Base-by-base conservation (phyloP, 805 yeast species). In the Wickerhamomyces ciferrii region DNA sequence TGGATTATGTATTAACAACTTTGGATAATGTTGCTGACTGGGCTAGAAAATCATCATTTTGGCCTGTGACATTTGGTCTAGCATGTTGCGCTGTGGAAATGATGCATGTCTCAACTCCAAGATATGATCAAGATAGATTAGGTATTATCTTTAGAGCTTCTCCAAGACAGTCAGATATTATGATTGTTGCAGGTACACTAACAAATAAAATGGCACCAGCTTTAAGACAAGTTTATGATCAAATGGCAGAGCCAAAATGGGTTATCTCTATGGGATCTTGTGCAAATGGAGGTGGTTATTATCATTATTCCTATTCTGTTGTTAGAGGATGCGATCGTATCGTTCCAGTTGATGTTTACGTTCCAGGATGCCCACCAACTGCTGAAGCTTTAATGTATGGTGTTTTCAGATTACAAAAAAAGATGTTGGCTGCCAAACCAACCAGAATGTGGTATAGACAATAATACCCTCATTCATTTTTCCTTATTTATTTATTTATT, bases 201-300 rank as follows among this genome's bases (percentile, higher is more conserved):
- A 87, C 96, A 52, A 87, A 87, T 67, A 87, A 87, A 71, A 87
- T 87, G 96, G 96, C 96, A 2, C 96, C 96, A 37, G 94, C 94
- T 23, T 74, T 87, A 66, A 83, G 96, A 72, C 94, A 87, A 71
- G 96, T 87, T 31, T 87, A 88, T 67, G 96, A 87, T 67, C 96
- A 87, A 70, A 88, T 88, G 96, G 89, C 96, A 32, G 94, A 85
- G 57, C 96, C 96, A 41, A 81, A 91, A 70, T 87, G 96, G 96
- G 96, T 88, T 44, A 87, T 87, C 58, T 85, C 94, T 47, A 87
- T 87, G 96, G 96, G 96, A 42, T 84, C 92, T 8, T 87, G 96
- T 71, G 96, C 96, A 52, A 87, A 87, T 64, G 96, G 96, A 52
- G 96, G 96, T 50, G 96, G 96, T 31, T 87, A 87, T 70, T 87